A percentile compares a stretch with the other conserved stretches of the same genome.
These are phyloP conservation scores for Cercospora citrullina DNA, from an alignment of 2,329 filamentous ascomycete genomes.

Conservation along the genomic window DNA sequence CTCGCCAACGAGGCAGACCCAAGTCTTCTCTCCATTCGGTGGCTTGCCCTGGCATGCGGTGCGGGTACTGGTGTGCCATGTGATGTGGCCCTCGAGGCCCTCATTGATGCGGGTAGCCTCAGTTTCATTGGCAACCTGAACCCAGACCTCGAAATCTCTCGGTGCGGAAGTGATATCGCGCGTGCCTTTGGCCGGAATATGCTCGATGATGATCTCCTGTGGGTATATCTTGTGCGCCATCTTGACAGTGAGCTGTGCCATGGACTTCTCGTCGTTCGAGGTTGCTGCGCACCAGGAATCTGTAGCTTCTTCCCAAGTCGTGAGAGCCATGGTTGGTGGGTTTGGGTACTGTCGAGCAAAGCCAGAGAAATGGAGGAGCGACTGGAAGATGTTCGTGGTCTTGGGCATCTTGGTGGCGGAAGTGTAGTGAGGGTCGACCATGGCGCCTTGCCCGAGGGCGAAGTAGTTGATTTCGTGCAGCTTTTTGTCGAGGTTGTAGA, in stretches of 20 bases:
- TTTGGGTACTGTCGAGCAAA: constrained; percentile 10
- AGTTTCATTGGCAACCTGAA: constrained; percentile 33
- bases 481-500: constrained; percentile 32
- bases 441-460: constrained; percentile 63
- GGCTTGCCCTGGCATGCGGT: constrained; percentile 14
- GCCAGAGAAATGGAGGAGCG: not conserved
- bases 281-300: constrained; percentile 80
- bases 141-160: constrained; percentile 49
- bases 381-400: constrained; percentile 1
- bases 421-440: constrained; percentile 60
- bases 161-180: constrained; percentile 46
- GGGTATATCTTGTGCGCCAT: constrained; percentile 43
- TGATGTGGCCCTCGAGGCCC: constrained; percentile 15
- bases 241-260: constrained; percentile 64
- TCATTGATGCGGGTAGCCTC: constrained; percentile 26
- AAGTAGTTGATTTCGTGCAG: constrained; percentile 69
- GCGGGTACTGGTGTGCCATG: constrained; percentile 20
- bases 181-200: constrained; percentile 44
- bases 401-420: constrained; percentile 53
- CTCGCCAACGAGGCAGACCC: constrained; percentile 45
- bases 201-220: constrained; percentile 47
- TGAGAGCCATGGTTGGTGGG: constrained; percentile 55
- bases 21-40: constrained; percentile 30
- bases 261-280: constrained; percentile 50
- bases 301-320: constrained; percentile 72